Evolutionary conservation across 2,329 filamentous ascomycete species (phyloP), one percentile per base, ranked within the genome.

Genomic region (Paradendryphiella salina): DNA sequence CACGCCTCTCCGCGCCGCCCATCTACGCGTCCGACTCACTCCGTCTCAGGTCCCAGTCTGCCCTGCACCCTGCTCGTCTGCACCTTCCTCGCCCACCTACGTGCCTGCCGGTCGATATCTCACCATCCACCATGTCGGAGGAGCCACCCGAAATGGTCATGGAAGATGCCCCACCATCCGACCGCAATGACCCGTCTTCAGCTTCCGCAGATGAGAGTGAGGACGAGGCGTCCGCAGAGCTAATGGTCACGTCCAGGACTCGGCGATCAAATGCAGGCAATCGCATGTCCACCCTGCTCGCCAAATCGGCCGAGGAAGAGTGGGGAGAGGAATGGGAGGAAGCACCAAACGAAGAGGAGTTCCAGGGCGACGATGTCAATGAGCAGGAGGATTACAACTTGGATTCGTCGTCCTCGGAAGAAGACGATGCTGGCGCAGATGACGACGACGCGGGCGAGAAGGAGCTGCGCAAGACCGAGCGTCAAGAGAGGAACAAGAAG

Each of bases 371-470:
- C 23, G 75, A 78, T 23, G 77, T 75, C 8, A 82, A 86, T 31
- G 80, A 83, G 37, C 78, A 82, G 50, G 74, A 77, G 1, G 93
- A 96, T 68, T 85, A 89, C 60, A 86, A 89, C 38, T 87, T 96
- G 78, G 90, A 95, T 65, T 92, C 70, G 33, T 73, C 88, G 11
- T 95, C 90, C 0, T 89, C 85, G 0, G 88, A 90, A 57, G 88
- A 90, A 56, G 87, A 90, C 50, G 85, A 73, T 79, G 85, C 43
- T 79, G 87, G 51, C 73, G 75, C 70, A 7, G 84, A 93, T 61
- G 84, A 94, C 59, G 90, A 96, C 34, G 73, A 94, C 4, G 89
- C 90, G 49, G 94, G 94, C 28, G 94, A 99, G 75, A 88, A 86
- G 64, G 90, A 96, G 73, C 73, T 99, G 46, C 85, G 94, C 74